Evolutionary conservation across 192 early-diverging fungal genomes (phyloP), one percentile per base, ranked within the genome.

Genomic region (Coemansia erecta): DNA sequence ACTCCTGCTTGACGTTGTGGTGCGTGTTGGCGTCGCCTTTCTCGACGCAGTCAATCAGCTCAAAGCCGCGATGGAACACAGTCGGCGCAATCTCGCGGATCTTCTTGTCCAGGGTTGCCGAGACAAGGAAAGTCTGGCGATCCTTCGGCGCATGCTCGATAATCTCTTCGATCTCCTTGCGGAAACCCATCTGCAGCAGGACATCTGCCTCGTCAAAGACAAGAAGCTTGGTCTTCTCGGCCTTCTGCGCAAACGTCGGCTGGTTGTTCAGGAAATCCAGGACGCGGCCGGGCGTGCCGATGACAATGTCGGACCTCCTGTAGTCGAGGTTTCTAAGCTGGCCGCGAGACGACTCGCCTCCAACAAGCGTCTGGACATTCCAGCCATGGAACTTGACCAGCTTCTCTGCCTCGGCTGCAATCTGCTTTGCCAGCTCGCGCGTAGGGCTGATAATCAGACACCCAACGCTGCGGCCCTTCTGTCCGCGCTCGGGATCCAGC

Each of bases 161-260:
- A 63, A 97, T 93, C 21, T 73, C 64, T 43, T 93, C 83, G 37
- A 99, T 79, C 64, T 93, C 92, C 18, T 83, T 80, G 64, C 90
- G 90, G 80, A 97, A 97, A 8, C 94, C 94, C 89, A 94, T 90
- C 44, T 99, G 92, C 54, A 99, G 76, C 55, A 99, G 80, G 68
- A 91, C 85, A 71, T 99, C 97, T 11, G 93, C 93, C 80, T 99
- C 97, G 72, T 98, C 97, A 59, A 98, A 81, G 43, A 99, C 85
- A 51, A 97, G 80, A 19, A 73, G 42, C 46, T 63, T 54, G 26
- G 84, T 82, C 58, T 84, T 80, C 47, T 83, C 61, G 2, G 53
- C 54, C 31, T 68, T 64, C 19, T 83, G 67, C 8, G 77, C 60
- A 63, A 88, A 89, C 43, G 76, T 56, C n/a, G 61, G 60, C 26